These are phyloP conservation scores for Myriangium duriaei DNA, from an alignment of 2,329 filamentous ascomycete genomes.

Conservation along the genomic window DNA sequence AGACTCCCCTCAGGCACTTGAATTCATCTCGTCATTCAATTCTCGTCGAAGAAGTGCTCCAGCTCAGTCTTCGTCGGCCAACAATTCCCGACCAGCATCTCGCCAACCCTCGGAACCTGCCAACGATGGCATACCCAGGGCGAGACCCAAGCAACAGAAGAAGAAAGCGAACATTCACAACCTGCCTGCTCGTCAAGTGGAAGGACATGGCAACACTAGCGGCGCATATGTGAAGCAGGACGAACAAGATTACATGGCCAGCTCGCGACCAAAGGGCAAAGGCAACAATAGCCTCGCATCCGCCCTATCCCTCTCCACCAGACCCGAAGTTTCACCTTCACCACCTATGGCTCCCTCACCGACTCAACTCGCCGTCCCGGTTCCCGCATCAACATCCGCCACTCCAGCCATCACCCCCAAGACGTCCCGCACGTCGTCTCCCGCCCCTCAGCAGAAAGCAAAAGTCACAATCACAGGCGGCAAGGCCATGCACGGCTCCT, in stretches of 20 bases:
- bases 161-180: constrained; percentile 28
- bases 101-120: constrained; percentile 10
- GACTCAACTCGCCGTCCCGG: constrained; percentile 9
- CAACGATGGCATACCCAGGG: constrained; percentile 14
- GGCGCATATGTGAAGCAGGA: constrained; percentile 65
- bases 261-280: constrained; percentile 22
- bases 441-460: constrained; percentile 36
- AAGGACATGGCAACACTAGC: constrained; percentile 49
- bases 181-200: constrained; percentile 30
- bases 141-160: constrained; percentile 24
- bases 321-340: background rate
- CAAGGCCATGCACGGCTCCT: constrained; percentile 69
- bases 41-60: constrained; percentile 39
- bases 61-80: constrained; percentile 13
- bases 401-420: constrained; percentile 61
- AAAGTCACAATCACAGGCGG: constrained; percentile 67
- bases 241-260: constrained; percentile 60
- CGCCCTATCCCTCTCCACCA: constrained; percentile 2
- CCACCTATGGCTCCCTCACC: constrained; percentile 27
- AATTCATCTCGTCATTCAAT: constrained; percentile 67
- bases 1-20: constrained; percentile 61
- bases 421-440: constrained; percentile 38
- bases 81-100: constrained; percentile 14
- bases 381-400: constrained; percentile 47
- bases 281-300: constrained; percentile 4